Percentiles rank a stretch among this genome's conserved stretches.
These are phyloP conservation scores for Chrysoporthe austroafricana DNA, from an alignment of 2,329 filamentous ascomycete genomes.

Conservation along the genomic window DNA sequence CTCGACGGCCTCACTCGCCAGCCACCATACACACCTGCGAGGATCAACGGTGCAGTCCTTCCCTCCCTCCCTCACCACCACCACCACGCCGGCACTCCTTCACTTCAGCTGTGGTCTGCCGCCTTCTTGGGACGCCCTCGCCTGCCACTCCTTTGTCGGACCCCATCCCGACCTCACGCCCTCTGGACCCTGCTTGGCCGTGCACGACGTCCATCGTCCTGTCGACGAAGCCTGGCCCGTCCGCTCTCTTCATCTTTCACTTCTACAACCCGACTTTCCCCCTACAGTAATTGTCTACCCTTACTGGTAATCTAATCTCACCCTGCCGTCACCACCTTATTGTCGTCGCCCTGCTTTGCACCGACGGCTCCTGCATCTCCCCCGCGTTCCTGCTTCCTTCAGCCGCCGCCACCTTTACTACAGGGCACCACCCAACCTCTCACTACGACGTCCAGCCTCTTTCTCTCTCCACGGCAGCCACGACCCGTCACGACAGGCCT, in stretches of 20 bases:
- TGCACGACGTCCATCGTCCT: conserved; percentile 11
- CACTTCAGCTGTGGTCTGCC: conserved; percentile 2
- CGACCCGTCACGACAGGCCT: conserved; percentile 15
- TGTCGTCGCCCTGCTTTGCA: conserved; percentile 24
- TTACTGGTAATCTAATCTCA: conserved; percentile 11
- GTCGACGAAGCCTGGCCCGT: not conserved
- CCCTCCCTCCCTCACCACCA: not conserved
- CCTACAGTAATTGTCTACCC: conserved; percentile 8
- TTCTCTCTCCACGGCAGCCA: conserved; percentile 18
- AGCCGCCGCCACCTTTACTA: conserved; percentile 16
- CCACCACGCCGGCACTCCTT: not conserved
- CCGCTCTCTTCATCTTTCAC: conserved; percentile 1
- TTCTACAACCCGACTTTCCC: not conserved
- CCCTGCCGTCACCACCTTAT: conserved; percentile 3
- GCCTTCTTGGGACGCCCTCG: conserved; percentile 16
- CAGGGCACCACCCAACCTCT: conserved; percentile 17
- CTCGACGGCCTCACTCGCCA: not conserved
- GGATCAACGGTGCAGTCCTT: not conserved
- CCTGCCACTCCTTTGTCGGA: conserved; percentile 23
- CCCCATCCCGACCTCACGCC: conserved; percentile 3
- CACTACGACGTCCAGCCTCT: conserved; percentile 14
- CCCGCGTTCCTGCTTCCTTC: conserved; percentile 19
- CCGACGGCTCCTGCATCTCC: conserved; percentile 15
- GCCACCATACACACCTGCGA: not conserved
- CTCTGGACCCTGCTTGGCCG: conserved; percentile 16